A percentile compares a stretch with the other conserved stretches of the same genome.
phyloP scores from a whole-genome alignment of 306 rosid species.

The Prunus fruticosa region DNA sequence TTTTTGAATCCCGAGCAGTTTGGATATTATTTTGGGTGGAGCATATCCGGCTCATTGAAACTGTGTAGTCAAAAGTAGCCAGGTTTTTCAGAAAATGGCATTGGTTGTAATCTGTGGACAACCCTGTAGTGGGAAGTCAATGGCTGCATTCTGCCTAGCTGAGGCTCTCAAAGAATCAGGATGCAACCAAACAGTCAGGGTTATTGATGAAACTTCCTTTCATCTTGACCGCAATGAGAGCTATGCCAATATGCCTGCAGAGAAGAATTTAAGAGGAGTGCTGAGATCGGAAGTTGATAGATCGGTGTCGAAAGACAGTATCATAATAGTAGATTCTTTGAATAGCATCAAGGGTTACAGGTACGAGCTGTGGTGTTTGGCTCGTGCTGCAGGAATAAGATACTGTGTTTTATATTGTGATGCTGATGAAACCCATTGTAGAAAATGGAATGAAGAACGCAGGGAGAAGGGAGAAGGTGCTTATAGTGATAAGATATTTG shows the following conservation, averaged over 20 bases:
- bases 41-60: not conserved
- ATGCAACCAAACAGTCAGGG: constrained; percentile 44
- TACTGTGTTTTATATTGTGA: constrained; percentile 81
- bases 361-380: constrained; percentile 95
- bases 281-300: constrained; percentile 91
- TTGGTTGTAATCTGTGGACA: constrained; percentile 93
- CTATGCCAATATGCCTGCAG: constrained; percentile 81
- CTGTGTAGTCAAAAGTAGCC: not conserved
- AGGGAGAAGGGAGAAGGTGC: constrained; percentile 58
- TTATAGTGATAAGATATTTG: constrained; percentile 67
- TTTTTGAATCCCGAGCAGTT: not conserved
- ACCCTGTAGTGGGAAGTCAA: constrained; percentile 83
- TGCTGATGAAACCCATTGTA: constrained; percentile 61
- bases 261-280: constrained; percentile 91
- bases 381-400: constrained; percentile 81
- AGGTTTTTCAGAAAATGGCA: constrained; percentile 50
- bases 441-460: constrained; percentile 80
- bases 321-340: constrained; percentile 79
- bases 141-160: constrained; percentile 49
- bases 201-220: constrained; percentile 68
- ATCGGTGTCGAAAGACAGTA: constrained; percentile 63
- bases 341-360: constrained; percentile 91
- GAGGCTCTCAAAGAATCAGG: constrained; percentile 72
- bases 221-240: constrained; percentile 84
- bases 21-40: not conserved